phyloP scores from a whole-genome alignment of 768 basidiomycete species.

The Boletus pseudopeckii region DNA sequence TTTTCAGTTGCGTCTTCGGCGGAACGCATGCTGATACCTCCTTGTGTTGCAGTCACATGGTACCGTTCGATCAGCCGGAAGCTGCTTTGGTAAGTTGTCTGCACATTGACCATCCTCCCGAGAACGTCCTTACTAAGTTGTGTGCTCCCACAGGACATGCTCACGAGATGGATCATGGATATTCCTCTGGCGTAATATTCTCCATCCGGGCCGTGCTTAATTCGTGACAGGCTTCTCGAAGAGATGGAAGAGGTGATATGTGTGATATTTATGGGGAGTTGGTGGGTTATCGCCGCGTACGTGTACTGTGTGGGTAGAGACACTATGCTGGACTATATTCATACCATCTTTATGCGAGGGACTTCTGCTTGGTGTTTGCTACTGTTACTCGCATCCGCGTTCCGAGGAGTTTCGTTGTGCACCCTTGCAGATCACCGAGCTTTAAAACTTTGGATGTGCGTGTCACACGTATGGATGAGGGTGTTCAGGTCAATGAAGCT shows the following conservation, averaged over 20 bases:
- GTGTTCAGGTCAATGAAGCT: too few species aligned
- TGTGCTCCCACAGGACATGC: constrained; percentile 44
- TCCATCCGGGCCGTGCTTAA: not conserved
- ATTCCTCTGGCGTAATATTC: constrained; percentile 38
- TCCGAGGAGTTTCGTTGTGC: not conserved
- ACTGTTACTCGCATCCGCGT: not conserved
- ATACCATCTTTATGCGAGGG: too few species aligned
- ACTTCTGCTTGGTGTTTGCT: too few species aligned
- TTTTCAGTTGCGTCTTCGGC: not conserved
- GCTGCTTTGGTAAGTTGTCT: constrained; percentile 62
- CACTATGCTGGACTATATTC: not conserved
- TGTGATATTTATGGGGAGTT: not conserved
- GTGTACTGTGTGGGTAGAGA: not conserved
- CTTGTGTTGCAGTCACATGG: constrained; percentile 67
- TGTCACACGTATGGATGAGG: too few species aligned
- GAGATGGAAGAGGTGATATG: not conserved
- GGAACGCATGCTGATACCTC: constrained; percentile 1
- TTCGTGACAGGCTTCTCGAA: not conserved
- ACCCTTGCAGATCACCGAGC: too few species aligned
- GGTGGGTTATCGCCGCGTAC: not conserved
- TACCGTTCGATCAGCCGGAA: constrained; percentile 86
- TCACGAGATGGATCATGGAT: constrained; percentile 57
- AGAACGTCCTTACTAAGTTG: not conserved
- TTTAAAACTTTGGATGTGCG: too few species aligned
- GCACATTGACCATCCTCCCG: not conserved